Percentiles rank a stretch among this genome's conserved stretches.
Conservation (phyloP, 352 stramenopile species). For the Phytophthora pinifolia region DNA sequence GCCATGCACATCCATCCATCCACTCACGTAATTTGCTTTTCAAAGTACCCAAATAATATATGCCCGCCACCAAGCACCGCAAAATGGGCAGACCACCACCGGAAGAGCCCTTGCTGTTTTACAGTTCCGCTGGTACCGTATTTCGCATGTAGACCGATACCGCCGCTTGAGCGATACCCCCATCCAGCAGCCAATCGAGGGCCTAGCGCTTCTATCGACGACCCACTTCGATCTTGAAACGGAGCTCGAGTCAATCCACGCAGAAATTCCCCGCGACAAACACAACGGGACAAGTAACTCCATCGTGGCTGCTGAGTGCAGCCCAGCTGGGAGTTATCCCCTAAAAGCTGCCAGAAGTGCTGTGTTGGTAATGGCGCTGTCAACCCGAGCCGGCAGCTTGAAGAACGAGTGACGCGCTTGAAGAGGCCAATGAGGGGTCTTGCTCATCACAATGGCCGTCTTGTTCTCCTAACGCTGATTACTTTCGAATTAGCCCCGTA, state of each 20-base stretch:
- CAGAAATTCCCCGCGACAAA: too few relatives aligned
- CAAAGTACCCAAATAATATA: too few relatives aligned
- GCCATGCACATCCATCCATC: too few relatives aligned
- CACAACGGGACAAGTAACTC: too few relatives aligned
- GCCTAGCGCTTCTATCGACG: too few relatives aligned
- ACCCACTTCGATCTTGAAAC: neutral
- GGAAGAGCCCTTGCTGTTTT: too few relatives aligned
- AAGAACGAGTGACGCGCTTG: slow-evolving; percentile 21
- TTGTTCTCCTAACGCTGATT: neutral
- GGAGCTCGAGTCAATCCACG: slow-evolving; percentile 7
- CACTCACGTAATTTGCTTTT: neutral
- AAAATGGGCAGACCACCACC: too few relatives aligned
- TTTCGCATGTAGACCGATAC: too few relatives aligned
- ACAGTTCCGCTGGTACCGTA: too few relatives aligned
- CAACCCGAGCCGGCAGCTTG: slow-evolving; percentile 15
- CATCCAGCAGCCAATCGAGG: too few relatives aligned
- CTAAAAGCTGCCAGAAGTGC: slow-evolving; percentile 10
- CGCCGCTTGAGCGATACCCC: too few relatives aligned
- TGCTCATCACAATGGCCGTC: slow-evolving; percentile 9
- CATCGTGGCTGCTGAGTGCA: neutral
- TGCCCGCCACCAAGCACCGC: too few relatives aligned
- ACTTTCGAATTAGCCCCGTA: slow-evolving; percentile 16
- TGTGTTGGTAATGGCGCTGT: slow-evolving; percentile 13
- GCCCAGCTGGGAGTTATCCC: neutral
- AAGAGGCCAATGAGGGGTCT: slow-evolving; percentile 14